Evolutionary conservation across 148 eudicot genomes (phyloP), one percentile per base, ranked within the genome.

Genomic region (Pharnaceum exiguum): DNA sequence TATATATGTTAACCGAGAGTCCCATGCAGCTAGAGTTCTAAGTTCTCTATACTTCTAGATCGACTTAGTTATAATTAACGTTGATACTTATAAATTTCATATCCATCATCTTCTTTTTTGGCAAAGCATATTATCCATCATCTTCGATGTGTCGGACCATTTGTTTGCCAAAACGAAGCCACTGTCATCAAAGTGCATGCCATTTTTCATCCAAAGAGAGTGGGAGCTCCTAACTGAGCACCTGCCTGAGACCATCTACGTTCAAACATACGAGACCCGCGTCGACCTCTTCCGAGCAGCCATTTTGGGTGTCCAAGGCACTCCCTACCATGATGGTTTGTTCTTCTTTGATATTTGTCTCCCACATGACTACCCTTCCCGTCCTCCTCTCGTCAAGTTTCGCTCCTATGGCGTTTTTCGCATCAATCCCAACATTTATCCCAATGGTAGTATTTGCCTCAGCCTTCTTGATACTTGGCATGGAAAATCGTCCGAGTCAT

Each of bases 321-420:
- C 97, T 0, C 97, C 97, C 5, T 91, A 91, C 60, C 89, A 84
- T 47, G 85, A 85, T 5, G 87, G 86, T 0, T 73, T 90, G 5
- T 87, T 90, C 71, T 79, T 87, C 51, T 90, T 90, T 44, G 95
- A 87, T 62, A 33, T 91, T 13, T 18, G 36, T 15, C 69, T 91
- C 37, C 97, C 96, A 1, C 12, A 71, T 0, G 75, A 80, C 18
- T 87, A 91, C 58, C 96, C 95, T 21, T 40, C 47, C 3, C 33
- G 28, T 0, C 97, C 97, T 1, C 97, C 97, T 0, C 2, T 8
- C 28, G 93, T 85, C 0, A n/a, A 49, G 9, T 91, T 80, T 23
- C 66, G 59, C 1, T 72, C 94, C 0, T 80, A 69, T 59, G 96
- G 97, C 55, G n/a, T n/a, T n/a, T 54, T 63, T 21, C 70, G 86